phyloP scores from a whole-genome alignment of 2,329 filamentous ascomycete species.

The Geoglossum cookeanum region DNA sequence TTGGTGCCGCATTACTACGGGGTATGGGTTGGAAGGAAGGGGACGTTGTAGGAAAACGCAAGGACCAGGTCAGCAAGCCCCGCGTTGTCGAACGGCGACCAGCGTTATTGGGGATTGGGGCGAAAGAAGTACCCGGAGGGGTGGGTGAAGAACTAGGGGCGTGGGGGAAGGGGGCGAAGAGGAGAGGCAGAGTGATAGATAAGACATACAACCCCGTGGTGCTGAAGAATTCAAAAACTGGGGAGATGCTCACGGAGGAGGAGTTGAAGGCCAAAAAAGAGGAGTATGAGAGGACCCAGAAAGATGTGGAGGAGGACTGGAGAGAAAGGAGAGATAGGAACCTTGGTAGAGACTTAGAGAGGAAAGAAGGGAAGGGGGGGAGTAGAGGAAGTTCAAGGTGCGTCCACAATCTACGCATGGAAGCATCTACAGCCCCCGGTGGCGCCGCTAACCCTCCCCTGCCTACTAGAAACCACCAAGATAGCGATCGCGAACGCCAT shows the following conservation, averaged over 20 bases:
- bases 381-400: conserved; percentile 1
- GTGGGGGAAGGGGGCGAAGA: conserved; percentile 46
- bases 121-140: conserved; percentile 49
- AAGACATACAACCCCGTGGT: conserved; percentile 42
- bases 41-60: conserved; percentile 35
- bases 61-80: conserved; percentile 36
- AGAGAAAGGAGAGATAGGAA: conserved; percentile 26
- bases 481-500: not conserved
- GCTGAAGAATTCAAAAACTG: conserved; percentile 41
- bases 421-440: not conserved
- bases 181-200: conserved; percentile 26
- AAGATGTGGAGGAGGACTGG: conserved; percentile 21
- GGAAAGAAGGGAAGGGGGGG: not conserved
- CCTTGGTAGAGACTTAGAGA: conserved; percentile 17
- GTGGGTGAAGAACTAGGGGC: conserved; percentile 56
- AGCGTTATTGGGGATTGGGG: conserved; percentile 72
- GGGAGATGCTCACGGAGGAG: conserved; percentile 42
- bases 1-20: conserved; percentile 72
- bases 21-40: conserved; percentile 89
- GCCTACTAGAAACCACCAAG: not conserved
- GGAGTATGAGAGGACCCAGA: conserved; percentile 12
- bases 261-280: conserved; percentile 35
- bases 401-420: not conserved
- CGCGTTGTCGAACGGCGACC: conserved; percentile 51
- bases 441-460: not conserved